Percentiles rank a stretch among this genome's conserved stretches.
Evolutionary conservation across 768 basidiomycete genomes (phyloP).

Genomic region (Mycena vitilis): DNA sequence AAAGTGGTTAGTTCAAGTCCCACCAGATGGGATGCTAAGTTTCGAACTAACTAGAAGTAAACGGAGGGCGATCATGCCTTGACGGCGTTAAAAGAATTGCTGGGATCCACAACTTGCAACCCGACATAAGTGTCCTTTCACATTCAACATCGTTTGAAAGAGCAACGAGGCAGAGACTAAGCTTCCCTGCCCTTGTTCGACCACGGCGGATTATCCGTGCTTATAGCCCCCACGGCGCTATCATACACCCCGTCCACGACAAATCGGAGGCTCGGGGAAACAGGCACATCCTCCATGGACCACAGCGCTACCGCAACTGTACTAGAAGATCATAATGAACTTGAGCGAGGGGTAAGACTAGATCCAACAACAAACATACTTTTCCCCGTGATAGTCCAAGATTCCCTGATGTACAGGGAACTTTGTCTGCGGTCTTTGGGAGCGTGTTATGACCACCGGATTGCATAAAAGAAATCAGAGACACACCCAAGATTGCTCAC

Average conservation of each 20-base stretch:
- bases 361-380: conserved; percentile 55
- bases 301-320: conserved; percentile 78
- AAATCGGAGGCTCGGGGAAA: conserved; percentile 67
- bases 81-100: no score
- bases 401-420: conserved; percentile 90
- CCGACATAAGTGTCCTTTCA: no score
- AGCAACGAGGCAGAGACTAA: conserved; percentile 44
- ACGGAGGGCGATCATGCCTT: no score
- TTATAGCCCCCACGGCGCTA: conserved; percentile 72
- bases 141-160: no score
- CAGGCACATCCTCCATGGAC: conserved; percentile 63
- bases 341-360: not conserved
- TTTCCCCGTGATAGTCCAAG: conserved; percentile 75
- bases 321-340: conserved; percentile 40
- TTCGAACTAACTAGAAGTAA: no score
- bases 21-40: no score
- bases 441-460: conserved; percentile 4
- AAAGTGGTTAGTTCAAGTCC: no score
- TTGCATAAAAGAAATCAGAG: not conserved
- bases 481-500: conserved; percentile 75
- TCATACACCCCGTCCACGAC: conserved; percentile 68
- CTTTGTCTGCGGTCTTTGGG: conserved; percentile 73
- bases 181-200: conserved; percentile 46
- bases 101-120: no score
- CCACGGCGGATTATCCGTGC: conserved; percentile 71